A percentile compares a stretch with the other conserved stretches of the same genome.
Conservation (phyloP, 1,139 yeast species). For the Barnettozyma hawaiiensis region DNA sequence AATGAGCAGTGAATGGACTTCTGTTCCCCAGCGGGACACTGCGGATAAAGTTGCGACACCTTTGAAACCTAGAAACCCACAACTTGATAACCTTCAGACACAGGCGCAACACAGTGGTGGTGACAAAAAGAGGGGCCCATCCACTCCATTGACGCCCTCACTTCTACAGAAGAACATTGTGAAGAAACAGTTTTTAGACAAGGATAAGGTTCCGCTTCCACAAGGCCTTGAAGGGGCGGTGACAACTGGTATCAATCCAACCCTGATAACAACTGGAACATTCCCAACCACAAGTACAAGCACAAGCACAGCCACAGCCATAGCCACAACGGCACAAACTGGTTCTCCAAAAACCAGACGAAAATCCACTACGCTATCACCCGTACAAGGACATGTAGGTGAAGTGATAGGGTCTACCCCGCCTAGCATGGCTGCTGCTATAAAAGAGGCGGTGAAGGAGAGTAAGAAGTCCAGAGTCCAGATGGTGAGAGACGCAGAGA, state of each 20-base stretch:
- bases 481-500: conserved; percentile 12
- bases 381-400: background rate
- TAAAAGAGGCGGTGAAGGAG: conserved; percentile 23
- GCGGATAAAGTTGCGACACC: conserved; percentile 16
- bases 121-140: conserved; percentile 23
- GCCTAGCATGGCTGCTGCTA: conserved; percentile 21
- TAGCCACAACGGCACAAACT: background rate
- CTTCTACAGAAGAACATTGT: conserved; percentile 20
- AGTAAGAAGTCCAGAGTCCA: conserved; percentile 22
- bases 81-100: conserved; percentile 12
- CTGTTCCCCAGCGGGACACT: conserved; percentile 8
- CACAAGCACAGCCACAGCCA: background rate
- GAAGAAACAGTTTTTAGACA: conserved; percentile 16
- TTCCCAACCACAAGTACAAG: no score
- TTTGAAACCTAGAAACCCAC: conserved; percentile 15
- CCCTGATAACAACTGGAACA: background rate
- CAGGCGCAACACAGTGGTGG: conserved; percentile 4
- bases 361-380: conserved; percentile 1
- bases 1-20: conserved; percentile 5
- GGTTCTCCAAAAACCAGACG: conserved; percentile 20
- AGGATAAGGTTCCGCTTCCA: background rate
- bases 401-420: conserved; percentile 14
- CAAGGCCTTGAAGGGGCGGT: background rate
- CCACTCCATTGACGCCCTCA: conserved; percentile 25
- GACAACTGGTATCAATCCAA: background rate